phyloP scores from a whole-genome alignment of 2,329 filamentous ascomycete genomes.

The Xylogone sp. region DNA sequence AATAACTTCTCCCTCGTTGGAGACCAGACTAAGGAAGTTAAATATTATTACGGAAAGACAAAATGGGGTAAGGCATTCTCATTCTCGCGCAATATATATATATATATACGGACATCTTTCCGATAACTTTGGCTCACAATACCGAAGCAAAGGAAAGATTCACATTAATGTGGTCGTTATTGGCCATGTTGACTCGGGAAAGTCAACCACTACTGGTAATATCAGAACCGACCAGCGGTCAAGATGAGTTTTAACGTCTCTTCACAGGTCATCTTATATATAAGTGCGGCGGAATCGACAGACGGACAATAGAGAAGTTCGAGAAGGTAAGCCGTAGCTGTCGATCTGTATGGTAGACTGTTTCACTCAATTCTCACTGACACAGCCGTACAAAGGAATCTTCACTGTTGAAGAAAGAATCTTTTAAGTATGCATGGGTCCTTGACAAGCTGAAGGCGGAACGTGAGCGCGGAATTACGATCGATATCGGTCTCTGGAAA shows the following conservation, averaged over 20 bases:
- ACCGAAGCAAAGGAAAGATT: conserved; percentile 85
- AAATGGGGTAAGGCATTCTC: too few relatives aligned
- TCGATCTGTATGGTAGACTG: conserved; percentile 25
- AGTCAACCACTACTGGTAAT: conserved; percentile 95
- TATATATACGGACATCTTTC: too few relatives aligned
- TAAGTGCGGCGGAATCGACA: conserved; percentile 99
- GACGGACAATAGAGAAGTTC: conserved; percentile 99
- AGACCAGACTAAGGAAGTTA: too few relatives aligned
- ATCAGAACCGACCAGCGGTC: conserved; percentile 33
- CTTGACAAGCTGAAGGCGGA: conserved; percentile 99
- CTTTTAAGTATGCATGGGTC: conserved; percentile 99
- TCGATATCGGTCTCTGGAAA: conserved; percentile 99
- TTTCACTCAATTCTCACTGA: conserved; percentile 21
- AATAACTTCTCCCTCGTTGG: too few relatives aligned
- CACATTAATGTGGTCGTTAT: conserved; percentile 99
- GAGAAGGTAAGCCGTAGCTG: conserved; percentile 79
- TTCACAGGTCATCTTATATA: conserved; percentile 92
- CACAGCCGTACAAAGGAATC: conserved; percentile 72
- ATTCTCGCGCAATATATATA: too few relatives aligned
- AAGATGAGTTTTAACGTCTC: conserved; percentile 9
- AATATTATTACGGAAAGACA: too few relatives aligned
- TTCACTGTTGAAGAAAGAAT: conserved; percentile 98
- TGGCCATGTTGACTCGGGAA: conserved; percentile 99
- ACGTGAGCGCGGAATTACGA: conserved; percentile 99
- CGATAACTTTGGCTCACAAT: too few relatives aligned